Evolutionary conservation across 129 eudicot species (phyloP), one percentile per base, ranked within the genome.

Genomic region (Daucus carota): DNA sequence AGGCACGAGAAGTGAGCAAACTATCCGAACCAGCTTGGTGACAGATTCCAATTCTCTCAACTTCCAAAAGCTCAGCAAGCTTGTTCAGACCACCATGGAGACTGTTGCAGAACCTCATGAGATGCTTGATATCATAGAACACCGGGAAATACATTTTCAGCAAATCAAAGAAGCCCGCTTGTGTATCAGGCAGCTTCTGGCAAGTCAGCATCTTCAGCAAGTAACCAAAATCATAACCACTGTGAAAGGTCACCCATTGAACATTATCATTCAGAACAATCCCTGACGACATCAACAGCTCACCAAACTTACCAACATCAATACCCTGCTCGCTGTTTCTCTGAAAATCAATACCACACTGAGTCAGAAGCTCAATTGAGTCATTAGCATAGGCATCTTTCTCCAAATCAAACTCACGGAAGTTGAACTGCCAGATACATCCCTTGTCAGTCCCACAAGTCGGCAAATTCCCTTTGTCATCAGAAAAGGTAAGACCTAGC

Each of bases 11-110:
- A 28, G 88, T 87, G 24, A 82, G 80, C 82, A 87, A 50, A 81
- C 90, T 87, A 84, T 87, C 90, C 4, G 90, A 86, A 52, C 90
- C 90, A 22, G 90, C 87, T 70, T 86, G 90, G 70, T 86, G 90
- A 73, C 84, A 75, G 74, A 81, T 76, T 26, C 90, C 90, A 13
- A 81, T 59, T 45, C 90, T 67, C 70, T 84, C 74, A 38, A 86
- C 80, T 28, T 77, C 86, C 85, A 86, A 73, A 8, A 72, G 74
- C 72, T 81, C 80, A 0, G 87, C 90, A 3, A 86, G 84, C 34
- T 73, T 84, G 80, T 81, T 84, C 73, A 86, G 82, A 65, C 91
- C 91, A 28, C 91, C 91, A 71, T 79, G 86, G 65, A 87, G 88
- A 54, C 70, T 40, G 54, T 87, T 75, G 34, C 80, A 70, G 76